phyloP scores from a whole-genome alignment of 345 rosid genomes.

The Euphorbia tirucalli region DNA sequence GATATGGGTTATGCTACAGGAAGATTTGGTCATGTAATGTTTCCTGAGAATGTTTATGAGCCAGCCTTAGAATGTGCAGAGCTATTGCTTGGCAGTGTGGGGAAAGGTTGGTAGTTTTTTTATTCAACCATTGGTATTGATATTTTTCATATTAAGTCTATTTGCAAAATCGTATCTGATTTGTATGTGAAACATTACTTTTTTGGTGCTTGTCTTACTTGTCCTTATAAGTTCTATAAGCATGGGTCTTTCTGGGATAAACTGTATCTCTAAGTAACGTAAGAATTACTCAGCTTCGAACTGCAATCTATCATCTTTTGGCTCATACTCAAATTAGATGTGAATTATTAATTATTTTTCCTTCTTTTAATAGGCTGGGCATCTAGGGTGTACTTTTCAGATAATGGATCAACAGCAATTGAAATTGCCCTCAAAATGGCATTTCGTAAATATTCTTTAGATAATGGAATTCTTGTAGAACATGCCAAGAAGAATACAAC shows the following conservation, averaged over 20 bases:
- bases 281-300: not conserved
- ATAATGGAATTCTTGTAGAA: slow-evolving; percentile 43
- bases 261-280: not conserved
- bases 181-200: not conserved
- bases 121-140: not conserved
- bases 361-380: slow-evolving; percentile 78
- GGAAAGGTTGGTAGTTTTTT: slow-evolving; percentile 56
- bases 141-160: not conserved
- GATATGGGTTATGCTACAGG: slow-evolving; percentile 97
- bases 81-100: slow-evolving; percentile 86
- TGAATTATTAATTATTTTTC: slow-evolving; percentile 2
- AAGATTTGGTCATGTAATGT: slow-evolving; percentile 97
- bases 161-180: not conserved
- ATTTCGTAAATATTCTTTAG: slow-evolving; percentile 72
- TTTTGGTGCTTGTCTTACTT: not conserved
- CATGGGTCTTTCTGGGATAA: not conserved
- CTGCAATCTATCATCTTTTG: not conserved
- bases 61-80: slow-evolving; percentile 92
- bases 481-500: slow-evolving; percentile 24
- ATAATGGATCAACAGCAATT: slow-evolving; percentile 92
- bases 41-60: slow-evolving; percentile 95
- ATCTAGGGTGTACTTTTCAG: slow-evolving; percentile 79
- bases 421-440: slow-evolving; percentile 99
- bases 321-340: not conserved
- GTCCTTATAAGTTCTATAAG: not conserved